Conservation (phyloP, 2,329 filamentous ascomycete species). For the Ophiostoma perfectum region DNA sequence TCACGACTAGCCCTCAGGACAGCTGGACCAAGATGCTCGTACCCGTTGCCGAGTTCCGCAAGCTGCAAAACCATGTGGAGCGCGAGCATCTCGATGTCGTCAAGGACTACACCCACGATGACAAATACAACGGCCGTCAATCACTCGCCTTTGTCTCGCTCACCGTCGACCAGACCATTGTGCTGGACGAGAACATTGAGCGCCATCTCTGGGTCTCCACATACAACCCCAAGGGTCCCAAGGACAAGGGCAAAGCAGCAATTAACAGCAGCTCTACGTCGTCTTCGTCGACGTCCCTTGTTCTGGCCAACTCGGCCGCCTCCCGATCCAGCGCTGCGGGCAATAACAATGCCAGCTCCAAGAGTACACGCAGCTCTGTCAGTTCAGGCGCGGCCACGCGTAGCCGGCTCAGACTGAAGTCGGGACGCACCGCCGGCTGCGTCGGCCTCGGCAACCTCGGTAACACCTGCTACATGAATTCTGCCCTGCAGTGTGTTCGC, state of each 20-base stretch:
- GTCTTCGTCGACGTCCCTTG: conserved; percentile 53
- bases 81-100: conserved; percentile 55
- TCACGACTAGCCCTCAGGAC: conserved; percentile 27
- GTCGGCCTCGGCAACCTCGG: conserved; percentile 85
- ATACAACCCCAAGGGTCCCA: conserved; percentile 34
- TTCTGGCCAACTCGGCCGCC: conserved; percentile 46
- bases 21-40: conserved; percentile 49
- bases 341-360: conserved; percentile 35
- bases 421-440: conserved; percentile 66
- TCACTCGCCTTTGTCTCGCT: conserved; percentile 63
- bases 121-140: conserved; percentile 70
- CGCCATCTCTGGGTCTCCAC: conserved; percentile 54
- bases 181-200: conserved; percentile 74
- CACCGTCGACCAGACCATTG: conserved; percentile 65
- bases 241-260: conserved; percentile 24
- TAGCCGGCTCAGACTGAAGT: conserved; percentile 63
- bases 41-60: conserved; percentile 56
- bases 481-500: conserved; percentile 86
- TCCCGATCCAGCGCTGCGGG: conserved; percentile 28
- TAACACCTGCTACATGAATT: conserved; percentile 99
- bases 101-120: conserved; percentile 65
- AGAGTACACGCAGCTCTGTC: conserved; percentile 66
- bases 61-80: conserved; percentile 57
- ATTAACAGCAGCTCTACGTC: conserved; percentile 32
- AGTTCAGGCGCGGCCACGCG: conserved; percentile 60